phyloP scores from a whole-genome alignment of 1,139 yeast genomes.

The Lodderomyces parapsilosis region DNA sequence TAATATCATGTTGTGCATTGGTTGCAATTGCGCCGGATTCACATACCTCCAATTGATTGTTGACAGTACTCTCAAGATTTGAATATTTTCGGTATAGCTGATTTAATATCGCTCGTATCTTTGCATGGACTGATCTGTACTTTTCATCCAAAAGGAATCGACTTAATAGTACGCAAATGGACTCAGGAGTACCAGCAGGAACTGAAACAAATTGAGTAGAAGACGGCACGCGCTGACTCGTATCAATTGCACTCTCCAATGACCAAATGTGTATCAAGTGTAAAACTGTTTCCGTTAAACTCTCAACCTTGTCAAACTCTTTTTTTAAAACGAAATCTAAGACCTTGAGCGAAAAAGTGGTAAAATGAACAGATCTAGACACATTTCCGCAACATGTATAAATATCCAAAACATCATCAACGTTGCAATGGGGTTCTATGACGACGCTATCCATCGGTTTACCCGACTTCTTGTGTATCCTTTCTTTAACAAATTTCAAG shows the following conservation, averaged over 20 bases:
- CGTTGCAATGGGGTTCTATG: constrained; percentile 43
- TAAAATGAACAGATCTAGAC: constrained; percentile 51
- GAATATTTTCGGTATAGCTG: constrained; percentile 30
- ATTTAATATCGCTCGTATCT: constrained; percentile 53
- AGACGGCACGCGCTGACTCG: constrained; percentile 30
- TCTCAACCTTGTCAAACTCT: constrained; percentile 48
- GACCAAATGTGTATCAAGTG: constrained; percentile 66
- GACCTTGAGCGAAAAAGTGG: constrained; percentile 50
- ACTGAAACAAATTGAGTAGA: constrained; percentile 20
- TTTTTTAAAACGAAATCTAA: constrained; percentile 41
- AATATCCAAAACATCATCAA: constrained; percentile 31
- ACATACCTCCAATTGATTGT: constrained; percentile 22
- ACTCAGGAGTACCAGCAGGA: not conserved
- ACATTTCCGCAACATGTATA: constrained; percentile 39
- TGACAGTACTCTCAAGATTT: constrained; percentile 21
- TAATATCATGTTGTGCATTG: constrained; percentile 8
- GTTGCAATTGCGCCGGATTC: constrained; percentile 15
- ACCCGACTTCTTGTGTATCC: constrained; percentile 30
- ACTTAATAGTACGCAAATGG: constrained; percentile 33
- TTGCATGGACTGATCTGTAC: constrained; percentile 46
- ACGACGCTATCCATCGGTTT: constrained; percentile 43
- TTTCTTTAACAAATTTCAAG: constrained; percentile 54
- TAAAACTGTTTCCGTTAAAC: constrained; percentile 56
- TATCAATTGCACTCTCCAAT: constrained; percentile 31
- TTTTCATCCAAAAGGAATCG: constrained; percentile 38